These are phyloP conservation scores for Suillus placidus DNA, from an alignment of 768 basidiomycete species.

Conservation along the genomic window DNA sequence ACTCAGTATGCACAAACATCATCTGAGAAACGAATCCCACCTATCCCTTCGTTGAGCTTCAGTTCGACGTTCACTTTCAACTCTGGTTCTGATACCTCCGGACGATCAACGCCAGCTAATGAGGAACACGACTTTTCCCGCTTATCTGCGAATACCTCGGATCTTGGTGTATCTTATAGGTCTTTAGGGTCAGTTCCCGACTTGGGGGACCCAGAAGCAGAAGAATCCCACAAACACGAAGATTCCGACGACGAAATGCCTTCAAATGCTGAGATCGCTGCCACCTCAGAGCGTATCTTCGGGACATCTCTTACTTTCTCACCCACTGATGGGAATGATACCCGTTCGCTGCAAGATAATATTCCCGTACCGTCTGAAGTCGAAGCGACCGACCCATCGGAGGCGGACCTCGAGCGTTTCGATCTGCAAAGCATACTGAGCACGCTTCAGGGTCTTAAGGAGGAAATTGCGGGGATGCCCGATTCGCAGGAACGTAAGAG, in stretches of 20 bases:
- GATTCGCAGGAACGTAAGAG: conserved; percentile 63
- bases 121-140: conserved; percentile 24
- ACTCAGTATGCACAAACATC: conserved; percentile 7
- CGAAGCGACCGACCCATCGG: conserved; percentile 31
- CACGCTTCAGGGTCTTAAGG: conserved; percentile 69
- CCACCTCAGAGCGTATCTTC: conserved; percentile 54
- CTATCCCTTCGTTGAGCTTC: conserved; percentile 24
- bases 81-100: conserved; percentile 20
- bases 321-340: conserved; percentile 16
- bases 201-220: conserved; percentile 48
- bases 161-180: conserved; percentile 42
- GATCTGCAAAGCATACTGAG: conserved; percentile 64
- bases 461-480: conserved; percentile 69
- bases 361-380: conserved; percentile 2
- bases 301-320: conserved; percentile 34
- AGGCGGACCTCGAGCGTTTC: conserved; percentile 50
- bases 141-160: conserved; percentile 18
- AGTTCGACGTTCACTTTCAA: conserved; percentile 33
- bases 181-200: conserved; percentile 65
- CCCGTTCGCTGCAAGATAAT: background rate
- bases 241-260: conserved; percentile 42
- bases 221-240: conserved; percentile 21
- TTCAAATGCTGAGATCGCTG: conserved; percentile 50
- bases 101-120: conserved; percentile 27
- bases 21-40: conserved; percentile 10